A percentile compares a stretch with the other conserved stretches of the same genome.
Evolutionary conservation across 805 yeast species (phyloP).

Genomic region (Diddensiella transvaalensis): DNA sequence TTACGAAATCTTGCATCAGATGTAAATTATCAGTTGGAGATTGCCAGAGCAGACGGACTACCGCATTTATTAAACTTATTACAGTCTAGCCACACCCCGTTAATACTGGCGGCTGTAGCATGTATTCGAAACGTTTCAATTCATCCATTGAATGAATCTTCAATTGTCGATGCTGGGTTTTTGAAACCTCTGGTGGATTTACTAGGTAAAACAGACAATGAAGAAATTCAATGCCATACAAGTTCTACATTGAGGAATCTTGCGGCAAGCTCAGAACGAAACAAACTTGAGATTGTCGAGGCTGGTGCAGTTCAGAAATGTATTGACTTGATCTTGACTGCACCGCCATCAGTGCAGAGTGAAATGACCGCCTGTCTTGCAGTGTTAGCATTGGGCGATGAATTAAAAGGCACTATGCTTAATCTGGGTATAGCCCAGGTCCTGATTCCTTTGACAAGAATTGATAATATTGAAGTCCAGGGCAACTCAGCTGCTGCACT

Average conservation of each 20-base stretch:
- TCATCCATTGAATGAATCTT: conserved; percentile 92
- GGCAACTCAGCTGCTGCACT: conserved; percentile 98
- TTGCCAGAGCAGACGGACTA: conserved; percentile 92
- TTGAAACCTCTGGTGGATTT: conserved; percentile 83
- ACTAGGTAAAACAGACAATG: conserved; percentile 72
- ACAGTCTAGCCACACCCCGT: conserved; percentile 85
- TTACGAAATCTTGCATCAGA: conserved; percentile 94
- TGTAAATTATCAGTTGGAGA: conserved; percentile 91
- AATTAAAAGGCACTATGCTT: conserved; percentile 77
- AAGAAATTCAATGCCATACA: conserved; percentile 97
- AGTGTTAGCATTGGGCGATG: conserved; percentile 93
- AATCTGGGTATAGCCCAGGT: conserved; percentile 83
- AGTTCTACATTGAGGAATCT: conserved; percentile 92
- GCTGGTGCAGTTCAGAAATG: conserved; percentile 96
- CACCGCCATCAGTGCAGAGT: conserved; percentile 90
- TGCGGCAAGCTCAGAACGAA: conserved; percentile 93
- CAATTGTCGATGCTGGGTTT: conserved; percentile 96
- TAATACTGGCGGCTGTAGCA: conserved; percentile 95
- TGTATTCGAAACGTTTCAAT: conserved; percentile 96
- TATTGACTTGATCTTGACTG: conserved; percentile 75
- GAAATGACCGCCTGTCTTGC: conserved; percentile 98
- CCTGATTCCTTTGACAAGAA: conserved; percentile 83
- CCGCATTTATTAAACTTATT: conserved; percentile 88
- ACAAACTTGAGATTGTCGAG: conserved; percentile 84
- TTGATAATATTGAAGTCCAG: conserved; percentile 88